Evolutionary conservation across 768 basidiomycete species (phyloP), one percentile per base, ranked within the genome.

Genomic region (Trametopsis cervina): DNA sequence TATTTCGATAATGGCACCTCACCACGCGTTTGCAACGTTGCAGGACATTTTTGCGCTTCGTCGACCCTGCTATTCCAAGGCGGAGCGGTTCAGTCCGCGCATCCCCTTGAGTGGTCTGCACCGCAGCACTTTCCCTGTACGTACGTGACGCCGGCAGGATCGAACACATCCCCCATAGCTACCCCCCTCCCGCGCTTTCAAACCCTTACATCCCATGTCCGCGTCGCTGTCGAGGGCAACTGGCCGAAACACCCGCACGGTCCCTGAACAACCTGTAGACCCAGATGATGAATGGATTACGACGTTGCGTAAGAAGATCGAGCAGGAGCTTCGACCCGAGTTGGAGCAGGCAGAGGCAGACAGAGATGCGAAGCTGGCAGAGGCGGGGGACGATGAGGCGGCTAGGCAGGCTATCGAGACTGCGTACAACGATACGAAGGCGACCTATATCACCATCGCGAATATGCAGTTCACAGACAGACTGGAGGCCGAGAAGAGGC

Each of bases 311-410:
- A 68, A 71, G 35, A 68, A 71, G 57, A 84, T 88, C 56, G 76
- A 79, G 54, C 67, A 69, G 2, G 66, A 65, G 6, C 58, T 70
- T 42, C 58, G 54, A 29, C 57, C 63, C 40, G 61, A 63, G 54
- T 73, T 84, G 51, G 73, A 80, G 46, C 83, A 83, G 50, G 78
- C 85, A 17, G 80, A 80, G 64, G 72, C 77, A 49, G 78, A 76
- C 49, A 63, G 78, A 29, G 70, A 78, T 27, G 62, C 66, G 13
- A 73, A 78, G 59, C 66, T 87, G 12, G 69, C 47, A 58, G 63
- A 72, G 63, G 52, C 75, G 59, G 55, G 68, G 48, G 44, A 55
- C 35, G 63, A 59, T 2, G 48, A 54, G 15, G 55, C 63, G 15
- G 29, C 29, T 33, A 39, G 65, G 72, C 4, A 63, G 72, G 12